Base-by-base conservation (phyloP, 352 stramenopile species). In the Phytopythium montanum region DNA sequence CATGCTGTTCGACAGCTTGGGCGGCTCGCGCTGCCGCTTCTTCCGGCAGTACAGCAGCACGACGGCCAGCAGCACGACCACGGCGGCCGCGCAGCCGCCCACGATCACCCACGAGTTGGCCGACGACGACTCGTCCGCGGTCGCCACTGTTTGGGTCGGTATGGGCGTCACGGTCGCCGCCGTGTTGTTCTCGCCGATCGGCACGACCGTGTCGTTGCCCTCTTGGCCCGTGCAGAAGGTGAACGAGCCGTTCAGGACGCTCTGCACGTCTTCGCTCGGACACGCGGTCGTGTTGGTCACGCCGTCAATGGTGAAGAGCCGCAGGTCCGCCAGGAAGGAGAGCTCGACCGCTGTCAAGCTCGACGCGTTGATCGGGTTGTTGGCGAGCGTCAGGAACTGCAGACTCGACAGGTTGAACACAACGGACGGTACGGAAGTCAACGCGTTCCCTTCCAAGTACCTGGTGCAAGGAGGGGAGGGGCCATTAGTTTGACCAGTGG, bases 301-400 rank as follows among this genome's bases (percentile, higher is more conserved):
- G 18, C 76, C 74, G 34, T 87, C 76, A 53, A 92, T 73, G 10
- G 62, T 67, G 56, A 92, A 76, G 13, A 71, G 61, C 2, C 36
- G 23, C 46, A 92, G 64, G n/a, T 62, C 68, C 2, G 82, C 67
- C n/a, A 92, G 70, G 39, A 87, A 84, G 19, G 57, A 60, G 18
- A 90, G 81, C 56, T 92, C 70, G 12, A 68, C 59, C 14, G 29
- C 61, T 45, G 75, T 80, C 36, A 92, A 59, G 16, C 54, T 52
- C 19, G 74, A 83, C 23, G 76, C 69, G 56, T 83, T 84, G 29
- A 90, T 68, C 10, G 79, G 78, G 45, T 92, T 92, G 38, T 51
- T 31, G 12, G 54, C 49, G 28, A 92, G 58, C 0, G 68, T 75
- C 50, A 92, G 59, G 19, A 64, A 66, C 44, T 80, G 69, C n/a